These are phyloP conservation scores for Rhodosorus marinus DNA, from an alignment of 23 red algal species.

Conservation along the genomic window DNA sequence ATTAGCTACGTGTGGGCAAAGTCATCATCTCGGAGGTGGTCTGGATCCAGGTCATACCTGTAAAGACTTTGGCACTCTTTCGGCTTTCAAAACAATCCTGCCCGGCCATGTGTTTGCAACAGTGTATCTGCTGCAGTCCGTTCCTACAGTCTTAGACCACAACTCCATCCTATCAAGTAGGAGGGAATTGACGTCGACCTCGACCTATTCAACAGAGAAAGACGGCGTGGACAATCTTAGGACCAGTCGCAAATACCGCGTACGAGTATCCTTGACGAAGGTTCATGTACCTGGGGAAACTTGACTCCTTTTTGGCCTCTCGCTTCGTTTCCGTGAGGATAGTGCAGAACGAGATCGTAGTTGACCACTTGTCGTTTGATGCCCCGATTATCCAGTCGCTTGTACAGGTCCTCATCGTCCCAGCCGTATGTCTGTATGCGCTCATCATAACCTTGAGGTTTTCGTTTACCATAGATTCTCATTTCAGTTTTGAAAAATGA, in stretches of 20 bases:
- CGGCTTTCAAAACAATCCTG: not conserved
- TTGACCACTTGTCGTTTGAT: not conserved
- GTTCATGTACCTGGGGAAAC: too few species aligned
- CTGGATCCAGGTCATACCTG: not conserved
- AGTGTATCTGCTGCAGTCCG: not conserved
- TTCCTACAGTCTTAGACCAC: too few species aligned
- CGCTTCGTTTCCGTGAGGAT: not conserved
- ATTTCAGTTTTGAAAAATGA: too few species aligned
- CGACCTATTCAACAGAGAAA: too few species aligned
- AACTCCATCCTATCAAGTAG: slow-evolving; percentile 1
- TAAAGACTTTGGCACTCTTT: not conserved
- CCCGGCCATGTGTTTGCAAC: not conserved
- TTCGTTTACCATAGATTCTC: too few species aligned
- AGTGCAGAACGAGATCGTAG: not conserved
- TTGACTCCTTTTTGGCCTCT: not conserved
- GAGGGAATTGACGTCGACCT: not conserved
- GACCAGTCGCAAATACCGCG: too few species aligned
- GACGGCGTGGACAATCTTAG: too few species aligned
- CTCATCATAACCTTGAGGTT: slow-evolving; percentile 6
- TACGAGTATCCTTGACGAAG: too few species aligned
- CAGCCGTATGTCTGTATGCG: slow-evolving; percentile 13
- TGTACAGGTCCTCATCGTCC: slow-evolving; percentile 14
- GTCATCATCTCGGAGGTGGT: not conserved
- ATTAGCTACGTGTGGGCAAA: too few species aligned
- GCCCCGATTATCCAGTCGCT: not conserved